phyloP scores from a whole-genome alignment of 257 asterid genomes.

The Oldenlandia corymbosa region DNA sequence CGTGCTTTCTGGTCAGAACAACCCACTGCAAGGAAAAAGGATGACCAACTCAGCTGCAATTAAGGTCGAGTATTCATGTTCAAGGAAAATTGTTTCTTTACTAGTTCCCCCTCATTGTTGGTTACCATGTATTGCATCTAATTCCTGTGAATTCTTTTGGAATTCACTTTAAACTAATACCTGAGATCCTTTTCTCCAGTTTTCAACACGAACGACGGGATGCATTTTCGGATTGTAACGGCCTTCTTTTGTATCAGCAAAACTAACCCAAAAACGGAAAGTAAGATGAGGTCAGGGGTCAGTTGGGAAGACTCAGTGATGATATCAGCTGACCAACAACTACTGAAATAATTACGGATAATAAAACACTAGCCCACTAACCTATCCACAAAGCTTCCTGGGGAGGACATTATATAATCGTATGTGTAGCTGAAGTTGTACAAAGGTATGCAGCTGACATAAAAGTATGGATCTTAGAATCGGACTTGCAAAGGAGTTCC shows the following conservation, averaged over 20 bases:
- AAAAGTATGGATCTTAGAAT: not conserved
- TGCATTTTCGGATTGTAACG: slow-evolving; percentile 98
- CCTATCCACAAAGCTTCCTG: slow-evolving; percentile 97
- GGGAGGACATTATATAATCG: slow-evolving; percentile 78
- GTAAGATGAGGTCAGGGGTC: slow-evolving; percentile 4
- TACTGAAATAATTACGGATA: not conserved
- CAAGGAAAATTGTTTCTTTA: not conserved
- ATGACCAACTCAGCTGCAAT: slow-evolving; percentile 16
- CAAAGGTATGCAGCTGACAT: slow-evolving; percentile 91
- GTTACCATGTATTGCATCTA: slow-evolving; percentile 13
- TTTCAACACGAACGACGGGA: slow-evolving; percentile 63
- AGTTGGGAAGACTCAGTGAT: not conserved
- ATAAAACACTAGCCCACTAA: slow-evolving; percentile 22
- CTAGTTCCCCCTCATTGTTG: not conserved
- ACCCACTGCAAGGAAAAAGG: slow-evolving; percentile 70
- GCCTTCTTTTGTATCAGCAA: slow-evolving; percentile 83
- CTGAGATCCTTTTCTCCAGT: slow-evolving; percentile 99
- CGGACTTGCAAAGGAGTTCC: not conserved
- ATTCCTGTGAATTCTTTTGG: not conserved
- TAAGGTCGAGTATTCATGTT: not conserved
- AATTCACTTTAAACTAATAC: slow-evolving; percentile 32
- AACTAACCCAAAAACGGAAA: slow-evolving; percentile 50
- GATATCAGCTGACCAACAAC: not conserved
- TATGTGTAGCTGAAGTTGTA: slow-evolving; percentile 94
- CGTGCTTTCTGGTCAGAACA: slow-evolving; percentile 87